Evolutionary conservation across 139 green algal species (phyloP).

Genomic region (Chlorella sp.): DNA sequence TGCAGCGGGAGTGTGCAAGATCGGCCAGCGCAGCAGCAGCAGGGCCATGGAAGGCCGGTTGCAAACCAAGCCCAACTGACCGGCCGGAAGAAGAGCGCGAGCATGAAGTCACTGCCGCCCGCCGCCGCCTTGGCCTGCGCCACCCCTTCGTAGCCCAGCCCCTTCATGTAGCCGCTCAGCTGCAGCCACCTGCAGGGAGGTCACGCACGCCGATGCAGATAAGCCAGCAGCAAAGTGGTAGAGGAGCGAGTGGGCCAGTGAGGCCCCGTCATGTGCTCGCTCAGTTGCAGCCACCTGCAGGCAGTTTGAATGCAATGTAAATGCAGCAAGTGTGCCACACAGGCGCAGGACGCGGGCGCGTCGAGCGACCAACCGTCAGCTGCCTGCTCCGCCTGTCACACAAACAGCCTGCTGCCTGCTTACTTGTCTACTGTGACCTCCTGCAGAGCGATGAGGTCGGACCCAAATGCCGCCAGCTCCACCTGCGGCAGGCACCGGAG

Average conservation of each 20-base stretch:
- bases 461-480: conserved; percentile 46
- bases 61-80: too few species aligned
- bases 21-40: too few species aligned
- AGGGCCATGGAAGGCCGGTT: too few species aligned
- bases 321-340: neutral
- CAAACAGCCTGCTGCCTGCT: neutral
- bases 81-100: conserved; percentile 35
- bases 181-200: conserved; percentile 35
- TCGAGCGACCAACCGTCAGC: neutral
- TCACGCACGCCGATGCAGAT: too few species aligned
- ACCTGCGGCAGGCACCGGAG: neutral
- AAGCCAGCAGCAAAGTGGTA: neutral
- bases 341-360: neutral
- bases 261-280: neutral
- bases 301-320: neutral
- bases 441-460: conserved; percentile 64
- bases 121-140: conserved; percentile 8
- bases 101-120: conserved; percentile 16
- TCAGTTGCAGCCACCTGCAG: neutral
- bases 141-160: conserved; percentile 37
- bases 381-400: neutral
- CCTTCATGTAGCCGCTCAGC: conserved; percentile 37
- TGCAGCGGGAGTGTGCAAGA: too few species aligned
- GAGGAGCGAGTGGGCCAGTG: neutral
- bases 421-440: conserved; percentile 53